Conservation (phyloP, 1,284 basidiomycete species). For the Melampsora abietis-canadensis region DNA sequence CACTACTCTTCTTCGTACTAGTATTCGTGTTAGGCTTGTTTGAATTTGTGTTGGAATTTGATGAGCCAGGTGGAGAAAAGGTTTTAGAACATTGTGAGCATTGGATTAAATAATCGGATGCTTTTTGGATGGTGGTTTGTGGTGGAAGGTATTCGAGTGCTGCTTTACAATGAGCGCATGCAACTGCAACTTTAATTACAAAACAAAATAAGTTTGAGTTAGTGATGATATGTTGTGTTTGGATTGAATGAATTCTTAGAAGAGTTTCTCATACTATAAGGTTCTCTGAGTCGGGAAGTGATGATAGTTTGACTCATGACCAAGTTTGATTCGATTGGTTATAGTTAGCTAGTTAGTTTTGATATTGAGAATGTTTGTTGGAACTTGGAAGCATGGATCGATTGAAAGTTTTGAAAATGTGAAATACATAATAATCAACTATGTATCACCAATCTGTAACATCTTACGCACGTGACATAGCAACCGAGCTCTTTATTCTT, state of each 20-base stretch:
- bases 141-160: conserved; percentile 38
- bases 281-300: conserved; percentile 27
- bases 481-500: too few relatives aligned
- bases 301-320: conserved; percentile 32
- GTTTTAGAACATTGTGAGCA: conserved; percentile 24
- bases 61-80: conserved; percentile 20
- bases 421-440: too few relatives aligned
- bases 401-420: too few relatives aligned
- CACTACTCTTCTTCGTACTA: conserved; percentile 12
- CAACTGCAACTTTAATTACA: conserved; percentile 18
- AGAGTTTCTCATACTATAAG: conserved; percentile 32
- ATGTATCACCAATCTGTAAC: too few relatives aligned
- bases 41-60: not conserved
- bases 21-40: not conserved
- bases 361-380: too few relatives aligned
- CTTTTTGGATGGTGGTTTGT: not conserved
- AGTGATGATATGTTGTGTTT: not conserved
- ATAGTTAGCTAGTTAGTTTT: too few relatives aligned
- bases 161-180: conserved; percentile 41
- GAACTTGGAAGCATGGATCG: too few relatives aligned
- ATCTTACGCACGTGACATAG: too few relatives aligned
- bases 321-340: not conserved
- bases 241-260: not conserved
- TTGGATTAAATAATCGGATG: conserved; percentile 21
- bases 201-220: not conserved